phyloP scores from a whole-genome alignment of 148 eudicot genomes.

The Rhododendron ferrugineum region DNA sequence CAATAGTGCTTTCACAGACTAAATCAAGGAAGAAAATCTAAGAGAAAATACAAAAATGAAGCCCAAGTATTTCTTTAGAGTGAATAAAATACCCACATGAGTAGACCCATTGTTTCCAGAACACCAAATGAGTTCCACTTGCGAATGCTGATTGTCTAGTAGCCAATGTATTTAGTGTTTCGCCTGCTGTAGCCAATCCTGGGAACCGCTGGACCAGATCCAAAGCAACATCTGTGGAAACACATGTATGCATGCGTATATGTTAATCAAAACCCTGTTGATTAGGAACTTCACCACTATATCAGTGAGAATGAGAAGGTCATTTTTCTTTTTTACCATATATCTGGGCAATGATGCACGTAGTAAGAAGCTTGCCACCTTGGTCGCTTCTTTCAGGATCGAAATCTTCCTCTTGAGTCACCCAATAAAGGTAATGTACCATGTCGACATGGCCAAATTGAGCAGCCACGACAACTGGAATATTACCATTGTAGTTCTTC shows the following conservation, averaged over 20 bases:
- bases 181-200: neutral
- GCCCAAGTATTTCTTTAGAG: neutral
- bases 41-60: neutral
- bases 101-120: constrained; percentile 1
- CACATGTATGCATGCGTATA: neutral
- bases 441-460: constrained; percentile 4
- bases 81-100: constrained; percentile 5
- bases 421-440: neutral
- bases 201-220: constrained; percentile 5
- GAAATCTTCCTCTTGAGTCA: neutral
- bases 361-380: constrained; percentile 2
- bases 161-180: constrained; percentile 1
- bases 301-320: neutral
- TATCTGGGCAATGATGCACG: neutral
- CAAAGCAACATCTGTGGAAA: neutral
- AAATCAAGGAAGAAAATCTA: neutral
- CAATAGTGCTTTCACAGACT: neutral
- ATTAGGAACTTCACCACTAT: neutral
- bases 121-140: neutral
- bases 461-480: constrained; percentile 8
- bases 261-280: neutral
- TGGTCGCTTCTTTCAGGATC: neutral
- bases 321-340: neutral
- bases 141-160: constrained; percentile 1
- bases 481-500: neutral